Evolutionary conservation across 257 asterid species (phyloP), one percentile per base, ranked within the genome.

Genomic region (Salvia rosmarinus): DNA sequence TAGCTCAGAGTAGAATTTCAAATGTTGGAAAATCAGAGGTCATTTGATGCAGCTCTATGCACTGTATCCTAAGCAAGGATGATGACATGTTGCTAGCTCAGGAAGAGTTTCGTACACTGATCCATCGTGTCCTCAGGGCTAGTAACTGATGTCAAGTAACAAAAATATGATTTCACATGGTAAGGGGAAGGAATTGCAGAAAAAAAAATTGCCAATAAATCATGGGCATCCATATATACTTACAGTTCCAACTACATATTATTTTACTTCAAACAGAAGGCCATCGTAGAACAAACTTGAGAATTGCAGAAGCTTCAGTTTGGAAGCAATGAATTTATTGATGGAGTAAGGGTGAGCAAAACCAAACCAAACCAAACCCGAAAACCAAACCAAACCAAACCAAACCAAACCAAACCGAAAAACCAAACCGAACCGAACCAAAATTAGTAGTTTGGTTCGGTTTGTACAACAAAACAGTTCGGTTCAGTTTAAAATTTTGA

Each of bases 71-170:
- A n/a, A n/a, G n/a, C n/a, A n/a, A n/a, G n/a, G n/a, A n/a, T n/a
- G n/a, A n/a, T n/a, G n/a, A n/a, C 77, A 57, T 79, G 76, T 68
- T 82, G 76, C 85, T 84, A 70, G 87, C 79, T 67, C 50, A 90
- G 78, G 82, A 92, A 90, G 74, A 88, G 79, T 56, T 73, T 35
- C 32, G 95, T 75, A 60, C 97, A 94, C 70, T 88, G 96, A 59
- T 70, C 61, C 12, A 79, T 46, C 8, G 97, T 94, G 78, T 94
- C 96, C 0, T 85, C 93, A 0, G 99, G 99, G 84, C 93, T 82
- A 25, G 92, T 84, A 67, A 94, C 99, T 89, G 92, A 43, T 8
- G 55, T 70, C 8, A 76, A 67, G 64, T 19, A 57, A 57, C 60
- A 60, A 43, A 63, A 57, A 14, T 61, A 28, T 4, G 9, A n/a